Evolutionary conservation across 2,329 filamentous ascomycete species (phyloP).

Genomic region (Colletotrichum viniferum): DNA sequence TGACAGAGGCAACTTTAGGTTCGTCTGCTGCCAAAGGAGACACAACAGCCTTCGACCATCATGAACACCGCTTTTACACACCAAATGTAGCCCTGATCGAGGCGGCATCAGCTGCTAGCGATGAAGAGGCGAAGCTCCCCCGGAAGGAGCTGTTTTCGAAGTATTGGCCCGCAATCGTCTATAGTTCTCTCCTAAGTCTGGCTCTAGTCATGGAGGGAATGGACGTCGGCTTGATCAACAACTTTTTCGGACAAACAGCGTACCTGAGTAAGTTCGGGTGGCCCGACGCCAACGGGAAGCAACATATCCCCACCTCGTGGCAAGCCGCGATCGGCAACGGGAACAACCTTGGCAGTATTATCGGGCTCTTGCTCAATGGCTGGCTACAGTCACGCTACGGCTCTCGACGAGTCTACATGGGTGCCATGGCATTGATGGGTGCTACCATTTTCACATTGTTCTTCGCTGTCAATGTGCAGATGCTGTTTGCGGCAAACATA

Average conservation of each 20-base stretch:
- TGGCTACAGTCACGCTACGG: constrained; percentile 38
- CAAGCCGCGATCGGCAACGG: constrained; percentile 46
- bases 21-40: background rate
- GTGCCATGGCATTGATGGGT: constrained; percentile 34
- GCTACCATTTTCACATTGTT: constrained; percentile 42
- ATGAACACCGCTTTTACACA: constrained; percentile 27
- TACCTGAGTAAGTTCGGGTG: constrained; percentile 38
- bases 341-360: constrained; percentile 43
- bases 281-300: constrained; percentile 33
- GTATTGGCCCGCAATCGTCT: constrained; percentile 33
- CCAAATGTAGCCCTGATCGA: constrained; percentile 35
- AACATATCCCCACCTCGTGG: constrained; percentile 48
- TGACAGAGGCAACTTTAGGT: background rate
- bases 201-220: constrained; percentile 36
- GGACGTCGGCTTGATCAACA: constrained; percentile 43
- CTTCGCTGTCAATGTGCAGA: constrained; percentile 34
- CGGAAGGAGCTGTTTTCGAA: constrained; percentile 34
- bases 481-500: constrained; percentile 33
- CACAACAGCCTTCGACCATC: constrained; percentile 21
- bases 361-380: constrained; percentile 47
- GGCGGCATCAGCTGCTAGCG: constrained; percentile 32
- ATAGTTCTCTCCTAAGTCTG: constrained; percentile 33
- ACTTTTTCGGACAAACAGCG: constrained; percentile 39
- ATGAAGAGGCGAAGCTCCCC: constrained; percentile 31
- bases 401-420: constrained; percentile 41